Evolutionary conservation across 2,329 filamentous ascomycete species (phyloP).

Genomic region (Trichoderma gracile): DNA sequence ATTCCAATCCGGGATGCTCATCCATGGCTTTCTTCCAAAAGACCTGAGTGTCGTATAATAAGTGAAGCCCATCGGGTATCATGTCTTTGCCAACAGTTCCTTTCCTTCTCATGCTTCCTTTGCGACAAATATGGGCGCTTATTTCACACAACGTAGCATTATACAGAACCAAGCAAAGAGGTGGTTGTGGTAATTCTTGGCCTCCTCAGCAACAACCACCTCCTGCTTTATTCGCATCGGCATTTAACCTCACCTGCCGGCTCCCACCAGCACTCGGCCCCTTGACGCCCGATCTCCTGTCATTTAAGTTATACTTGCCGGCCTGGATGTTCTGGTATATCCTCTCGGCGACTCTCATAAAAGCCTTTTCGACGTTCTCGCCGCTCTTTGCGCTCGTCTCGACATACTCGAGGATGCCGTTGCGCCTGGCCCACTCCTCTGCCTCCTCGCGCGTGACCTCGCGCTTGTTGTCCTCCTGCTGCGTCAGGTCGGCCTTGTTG

Average conservation of each 20-base stretch:
- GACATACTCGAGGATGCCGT: conserved; percentile 89
- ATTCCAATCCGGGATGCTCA: neutral
- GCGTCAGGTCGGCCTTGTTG: conserved; percentile 86
- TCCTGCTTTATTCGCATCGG: conserved; percentile 42
- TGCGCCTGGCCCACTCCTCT: conserved; percentile 81
- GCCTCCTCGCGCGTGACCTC: conserved; percentile 83
- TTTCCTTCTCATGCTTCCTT: neutral
- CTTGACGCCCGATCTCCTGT: conserved; percentile 89
- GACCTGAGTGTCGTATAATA: conserved; percentile 5
- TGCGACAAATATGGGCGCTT: neutral
- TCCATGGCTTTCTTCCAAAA: neutral
- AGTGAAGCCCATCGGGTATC: conserved; percentile 34
- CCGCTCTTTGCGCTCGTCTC: conserved; percentile 96
- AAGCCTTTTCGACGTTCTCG: conserved; percentile 89
- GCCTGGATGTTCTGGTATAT: conserved; percentile 98
- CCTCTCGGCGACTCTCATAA: conserved; percentile 87
- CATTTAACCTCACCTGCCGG: conserved; percentile 49
- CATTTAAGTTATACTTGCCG: conserved; percentile 91
- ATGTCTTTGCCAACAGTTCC: conserved; percentile 27
- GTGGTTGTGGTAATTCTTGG: too few relatives aligned
- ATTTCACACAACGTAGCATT: neutral
- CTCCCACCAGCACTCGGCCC: conserved; percentile 56
- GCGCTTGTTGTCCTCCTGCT: conserved; percentile 60
- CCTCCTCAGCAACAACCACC: conserved; percentile 51
- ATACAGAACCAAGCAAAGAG: neutral